phyloP scores from a whole-genome alignment of 169 alveolate species.

The Plasmodium vinckei region DNA sequence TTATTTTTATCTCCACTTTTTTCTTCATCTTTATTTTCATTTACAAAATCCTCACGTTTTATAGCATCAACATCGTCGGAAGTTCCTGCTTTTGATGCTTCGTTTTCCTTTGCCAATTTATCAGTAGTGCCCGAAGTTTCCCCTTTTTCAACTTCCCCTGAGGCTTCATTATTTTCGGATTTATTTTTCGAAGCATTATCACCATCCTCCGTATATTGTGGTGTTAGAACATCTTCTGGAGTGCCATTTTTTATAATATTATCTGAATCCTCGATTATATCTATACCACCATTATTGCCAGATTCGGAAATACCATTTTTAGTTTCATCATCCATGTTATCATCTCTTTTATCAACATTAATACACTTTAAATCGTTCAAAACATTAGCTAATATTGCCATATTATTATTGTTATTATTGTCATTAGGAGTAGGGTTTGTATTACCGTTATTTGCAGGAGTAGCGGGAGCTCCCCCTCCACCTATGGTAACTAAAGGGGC shows the following conservation, averaged over 20 bases:
- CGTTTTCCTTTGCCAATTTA: not conserved
- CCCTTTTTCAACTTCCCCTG: no score
- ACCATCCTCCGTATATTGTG: no score
- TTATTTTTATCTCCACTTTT: not conserved
- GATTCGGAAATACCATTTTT: not conserved
- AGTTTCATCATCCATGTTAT: not conserved
- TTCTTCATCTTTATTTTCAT: not conserved
- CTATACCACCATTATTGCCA: not conserved
- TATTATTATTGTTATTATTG: conserved; percentile 15
- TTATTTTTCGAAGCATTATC: no score
- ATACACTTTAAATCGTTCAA: conserved; percentile 48
- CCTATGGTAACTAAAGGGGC: conserved; percentile 19
- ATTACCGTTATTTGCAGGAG: no score
- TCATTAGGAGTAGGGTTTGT: not conserved
- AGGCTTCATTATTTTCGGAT: no score
- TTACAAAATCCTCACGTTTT: not conserved
- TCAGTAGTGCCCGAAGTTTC: not conserved
- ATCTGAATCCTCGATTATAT: not conserved
- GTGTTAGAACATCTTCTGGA: no score
- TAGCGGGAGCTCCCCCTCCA: no score
- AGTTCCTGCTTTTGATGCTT: not conserved
- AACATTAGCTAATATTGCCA: conserved; percentile 21
- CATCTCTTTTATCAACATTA: conserved; percentile 29
- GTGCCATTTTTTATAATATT: not conserved
- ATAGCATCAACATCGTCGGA: not conserved